Conservation (phyloP, 1,284 basidiomycete genomes). For the Ganoderma multipileum region DNA sequence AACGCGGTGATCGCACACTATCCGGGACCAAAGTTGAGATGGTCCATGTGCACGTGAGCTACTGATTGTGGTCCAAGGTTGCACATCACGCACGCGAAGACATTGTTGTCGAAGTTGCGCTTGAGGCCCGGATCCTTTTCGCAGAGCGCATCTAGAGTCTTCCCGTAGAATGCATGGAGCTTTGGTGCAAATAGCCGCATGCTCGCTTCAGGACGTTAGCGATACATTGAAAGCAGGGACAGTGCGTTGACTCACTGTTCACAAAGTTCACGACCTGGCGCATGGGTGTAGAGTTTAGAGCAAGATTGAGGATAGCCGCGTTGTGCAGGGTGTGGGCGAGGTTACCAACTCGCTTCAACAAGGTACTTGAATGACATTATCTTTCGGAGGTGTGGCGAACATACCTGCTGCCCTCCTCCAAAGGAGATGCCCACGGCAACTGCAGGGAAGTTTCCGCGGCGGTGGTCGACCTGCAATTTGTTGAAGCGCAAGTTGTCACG, state of each 20-base stretch:
- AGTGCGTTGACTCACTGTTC: background rate
- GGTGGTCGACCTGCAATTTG: background rate
- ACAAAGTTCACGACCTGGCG: background rate
- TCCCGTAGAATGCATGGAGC: background rate
- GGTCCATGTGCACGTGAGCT: slow-evolving; percentile 1
- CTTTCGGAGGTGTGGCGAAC: background rate
- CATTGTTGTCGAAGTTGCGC: background rate
- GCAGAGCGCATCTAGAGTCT: background rate
- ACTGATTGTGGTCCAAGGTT: background rate
- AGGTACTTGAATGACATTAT: too few relatives aligned
- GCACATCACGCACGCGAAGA: background rate
- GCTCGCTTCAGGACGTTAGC: background rate
- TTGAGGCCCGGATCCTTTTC: background rate
- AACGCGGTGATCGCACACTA: background rate
- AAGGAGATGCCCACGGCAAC: background rate
- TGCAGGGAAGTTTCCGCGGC: background rate
- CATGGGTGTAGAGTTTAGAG: background rate
- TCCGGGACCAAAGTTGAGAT: background rate
- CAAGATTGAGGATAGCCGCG: background rate
- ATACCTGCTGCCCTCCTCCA: background rate
- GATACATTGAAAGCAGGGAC: background rate
- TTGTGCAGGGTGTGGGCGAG: background rate
- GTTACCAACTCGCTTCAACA: background rate
- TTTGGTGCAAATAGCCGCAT: background rate
- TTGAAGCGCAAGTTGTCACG: background rate